These are phyloP conservation scores for Ustilago tritici DNA, from an alignment of 1,284 basidiomycete species.

Conservation along the genomic window DNA sequence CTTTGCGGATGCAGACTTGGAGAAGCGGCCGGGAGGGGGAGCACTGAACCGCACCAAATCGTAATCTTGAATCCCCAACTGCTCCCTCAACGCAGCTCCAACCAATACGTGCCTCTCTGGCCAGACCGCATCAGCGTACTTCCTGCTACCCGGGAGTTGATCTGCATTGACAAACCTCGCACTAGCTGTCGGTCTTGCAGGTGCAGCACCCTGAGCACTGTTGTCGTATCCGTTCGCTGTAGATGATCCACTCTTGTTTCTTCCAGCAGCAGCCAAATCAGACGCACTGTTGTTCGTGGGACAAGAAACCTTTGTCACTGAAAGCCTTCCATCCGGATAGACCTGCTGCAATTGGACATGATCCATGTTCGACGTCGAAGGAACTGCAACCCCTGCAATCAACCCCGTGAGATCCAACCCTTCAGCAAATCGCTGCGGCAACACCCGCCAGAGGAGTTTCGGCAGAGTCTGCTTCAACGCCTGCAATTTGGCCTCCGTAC, in stretches of 20 bases:
- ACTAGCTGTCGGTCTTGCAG: constrained; percentile 49
- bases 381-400: constrained; percentile 25
- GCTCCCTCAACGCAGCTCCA: constrained; percentile 44
- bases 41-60: constrained; percentile 57
- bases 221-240: constrained; percentile 9
- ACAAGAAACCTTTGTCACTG: constrained; percentile 55
- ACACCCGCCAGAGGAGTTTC: constrained; percentile 48
- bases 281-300: constrained; percentile 48
- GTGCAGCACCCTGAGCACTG: constrained; percentile 13
- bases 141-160: constrained; percentile 12
- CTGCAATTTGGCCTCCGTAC: constrained; percentile 8
- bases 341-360: constrained; percentile 26
- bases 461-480: constrained; percentile 26
- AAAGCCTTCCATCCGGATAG: constrained; percentile 50
- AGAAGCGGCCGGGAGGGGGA: constrained; percentile 48
- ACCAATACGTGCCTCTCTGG: constrained; percentile 59
- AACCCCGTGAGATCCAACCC: constrained; percentile 17
- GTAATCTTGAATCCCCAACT: constrained; percentile 58
- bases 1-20: constrained; percentile 8
- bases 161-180: constrained; percentile 38
- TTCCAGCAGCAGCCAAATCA: constrained; percentile 26
- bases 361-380: constrained; percentile 8
- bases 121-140: constrained; percentile 33
- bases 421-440: constrained; percentile 40
- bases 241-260: constrained; percentile 21